These are phyloP conservation scores for Grifola frondosa DNA, from an alignment of 1,284 basidiomycete species.

Conservation along the genomic window DNA sequence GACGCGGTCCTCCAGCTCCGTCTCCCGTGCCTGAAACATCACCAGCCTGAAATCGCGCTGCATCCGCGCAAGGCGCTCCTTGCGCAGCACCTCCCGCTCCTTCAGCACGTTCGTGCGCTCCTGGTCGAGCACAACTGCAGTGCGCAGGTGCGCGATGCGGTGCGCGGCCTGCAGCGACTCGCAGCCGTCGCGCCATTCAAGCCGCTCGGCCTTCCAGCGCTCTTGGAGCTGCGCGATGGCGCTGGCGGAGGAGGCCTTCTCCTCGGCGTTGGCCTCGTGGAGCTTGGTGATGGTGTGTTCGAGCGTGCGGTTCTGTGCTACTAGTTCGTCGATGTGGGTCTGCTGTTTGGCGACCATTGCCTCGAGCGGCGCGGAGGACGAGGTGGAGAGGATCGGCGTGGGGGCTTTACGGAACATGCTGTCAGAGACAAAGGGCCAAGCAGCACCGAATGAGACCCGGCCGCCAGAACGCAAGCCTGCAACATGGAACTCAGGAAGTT, in stretches of 20 bases:
- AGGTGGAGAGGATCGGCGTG: constrained; percentile 20
- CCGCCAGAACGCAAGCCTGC: not conserved
- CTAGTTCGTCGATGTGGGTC: constrained; percentile 65
- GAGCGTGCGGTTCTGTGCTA: constrained; percentile 59
- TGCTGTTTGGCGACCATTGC: constrained; percentile 55
- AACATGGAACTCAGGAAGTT: not conserved
- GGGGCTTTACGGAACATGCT: constrained; percentile 24
- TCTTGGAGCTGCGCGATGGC: constrained; percentile 43
- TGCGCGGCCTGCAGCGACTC: constrained; percentile 62
- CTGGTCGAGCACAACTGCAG: constrained; percentile 50
- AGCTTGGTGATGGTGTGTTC: constrained; percentile 52
- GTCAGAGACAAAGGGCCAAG: not conserved
- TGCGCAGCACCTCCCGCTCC: constrained; percentile 50
- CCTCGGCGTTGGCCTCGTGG: constrained; percentile 30
- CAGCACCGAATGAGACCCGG: not conserved
- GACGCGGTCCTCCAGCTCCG: constrained; percentile 48
- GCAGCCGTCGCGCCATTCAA: constrained; percentile 58
- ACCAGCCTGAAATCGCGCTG: constrained; percentile 65
- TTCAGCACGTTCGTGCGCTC: constrained; percentile 49
- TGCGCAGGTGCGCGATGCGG: constrained; percentile 59
- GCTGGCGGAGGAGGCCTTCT: constrained; percentile 44
- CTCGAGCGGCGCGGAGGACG: constrained; percentile 43
- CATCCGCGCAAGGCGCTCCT: constrained; percentile 53
- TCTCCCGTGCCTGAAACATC: constrained; percentile 61
- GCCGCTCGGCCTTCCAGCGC: constrained; percentile 51